Evolutionary conservation across 768 basidiomycete genomes (phyloP), one percentile per base, ranked within the genome.

Genomic region (Termitomyces sp.): DNA sequence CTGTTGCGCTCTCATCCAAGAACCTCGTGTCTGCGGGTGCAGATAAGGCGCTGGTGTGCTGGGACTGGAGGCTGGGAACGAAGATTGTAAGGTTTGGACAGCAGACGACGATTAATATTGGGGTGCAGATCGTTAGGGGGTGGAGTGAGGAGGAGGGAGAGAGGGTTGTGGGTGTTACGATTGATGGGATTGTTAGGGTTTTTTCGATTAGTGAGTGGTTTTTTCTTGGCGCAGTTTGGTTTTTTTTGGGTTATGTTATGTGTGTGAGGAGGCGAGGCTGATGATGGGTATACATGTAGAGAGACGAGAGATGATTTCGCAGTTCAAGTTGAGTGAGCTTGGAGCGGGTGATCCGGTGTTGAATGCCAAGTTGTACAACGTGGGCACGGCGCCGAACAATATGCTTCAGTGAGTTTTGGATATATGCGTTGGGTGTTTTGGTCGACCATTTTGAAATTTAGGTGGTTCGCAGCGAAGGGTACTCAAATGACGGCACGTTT

Each of bases 31-130:
- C 90, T 2, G 94, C 94, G 0, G 90, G 86, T n/a, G 79, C 78
- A 5, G 80, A 82, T 56, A 82, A 81, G 77, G 93, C 70, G 68
- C 86, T 67, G 73, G 92, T 95, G 14, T 91, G 89, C 63, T 94
- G 90, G 91, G 89, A 93, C 70, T 92, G 90, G 91, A 81, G 92
- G 4, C 79, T 87, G 0, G 94, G 94, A 12, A 86, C 84, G 11
- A 96, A 95, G 76, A 87, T 94, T 47, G 89, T 93, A 37, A 76
- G 91, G 17, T 95, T 94, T 63, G 94, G 93, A 1, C 94, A 96
- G 67, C 92, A 94, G 73, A 95, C 91, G 10, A 95, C 91, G 7
- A 82, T 93, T 62, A 93, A 91, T 64, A 89, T 94, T 50, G 94
- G 93, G 9, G 89, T 96, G 27, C 91, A 94, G 70, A 80, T 95